Conservation (phyloP, 768 basidiomycete species). For the Naganishia friedmannii region DNA sequence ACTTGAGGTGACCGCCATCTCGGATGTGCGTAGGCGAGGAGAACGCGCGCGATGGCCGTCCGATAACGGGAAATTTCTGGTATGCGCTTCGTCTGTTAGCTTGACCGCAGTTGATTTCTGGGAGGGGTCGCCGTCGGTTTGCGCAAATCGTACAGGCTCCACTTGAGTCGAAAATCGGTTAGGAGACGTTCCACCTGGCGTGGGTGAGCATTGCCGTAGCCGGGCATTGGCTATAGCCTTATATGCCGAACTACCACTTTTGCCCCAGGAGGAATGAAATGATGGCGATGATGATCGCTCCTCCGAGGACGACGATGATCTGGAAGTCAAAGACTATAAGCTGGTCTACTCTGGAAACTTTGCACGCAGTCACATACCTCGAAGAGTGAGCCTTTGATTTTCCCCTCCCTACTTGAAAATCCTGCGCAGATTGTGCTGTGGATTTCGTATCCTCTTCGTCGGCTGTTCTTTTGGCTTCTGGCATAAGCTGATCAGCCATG, state of each 20-base stretch:
- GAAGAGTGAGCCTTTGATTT: constrained; percentile 37
- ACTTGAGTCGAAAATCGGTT: no score
- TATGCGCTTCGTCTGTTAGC: background rate
- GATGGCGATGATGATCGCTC: constrained; percentile 56
- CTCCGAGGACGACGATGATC: constrained; percentile 89
- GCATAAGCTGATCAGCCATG: constrained; percentile 28
- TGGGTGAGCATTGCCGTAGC: constrained; percentile 34
- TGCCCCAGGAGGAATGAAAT: constrained; percentile 47
- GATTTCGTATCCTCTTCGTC: background rate
- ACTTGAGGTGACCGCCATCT: constrained; percentile 8
- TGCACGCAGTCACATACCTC: constrained; percentile 8
- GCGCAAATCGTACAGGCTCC: background rate
- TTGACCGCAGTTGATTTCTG: constrained; percentile 92
- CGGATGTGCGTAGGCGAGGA: background rate
- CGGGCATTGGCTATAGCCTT: constrained; percentile 22
- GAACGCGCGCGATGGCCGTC: background rate
- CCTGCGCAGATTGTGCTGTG: constrained; percentile 28
- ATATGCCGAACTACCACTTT: constrained; percentile 29
- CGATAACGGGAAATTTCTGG: no score
- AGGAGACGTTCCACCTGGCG: constrained; percentile 60
- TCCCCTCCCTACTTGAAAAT: constrained; percentile 51
- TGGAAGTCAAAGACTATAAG: constrained; percentile 19
- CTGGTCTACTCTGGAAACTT: no score
- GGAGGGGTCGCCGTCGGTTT: constrained; percentile 65
- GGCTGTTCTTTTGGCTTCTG: background rate